Conservation (phyloP, 805 yeast species). For the Metschnikowia matae region DNA sequence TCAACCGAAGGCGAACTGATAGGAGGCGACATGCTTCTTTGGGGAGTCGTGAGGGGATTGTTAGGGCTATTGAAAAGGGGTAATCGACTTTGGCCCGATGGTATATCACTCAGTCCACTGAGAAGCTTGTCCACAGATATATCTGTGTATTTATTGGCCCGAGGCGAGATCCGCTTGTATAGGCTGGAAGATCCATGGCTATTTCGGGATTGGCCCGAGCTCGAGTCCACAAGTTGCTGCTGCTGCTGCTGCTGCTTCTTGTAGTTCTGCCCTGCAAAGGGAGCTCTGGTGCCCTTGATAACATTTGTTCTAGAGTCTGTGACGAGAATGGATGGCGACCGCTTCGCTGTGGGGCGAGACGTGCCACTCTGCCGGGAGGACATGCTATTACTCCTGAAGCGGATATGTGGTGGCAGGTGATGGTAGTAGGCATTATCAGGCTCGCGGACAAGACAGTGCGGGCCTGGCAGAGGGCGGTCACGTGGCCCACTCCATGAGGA, state of each 20-base stretch:
- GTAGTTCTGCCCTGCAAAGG: conserved; percentile 67
- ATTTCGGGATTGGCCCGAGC: conserved; percentile 6
- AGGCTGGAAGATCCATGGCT: conserved; percentile 16
- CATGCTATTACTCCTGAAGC: conserved; percentile 7
- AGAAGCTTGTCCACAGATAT: conserved; percentile 79
- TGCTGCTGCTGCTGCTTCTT: conserved; percentile 35
- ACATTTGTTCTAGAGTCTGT: conserved; percentile 73
- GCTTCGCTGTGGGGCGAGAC: conserved; percentile 60
- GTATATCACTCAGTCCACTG: conserved; percentile 79
- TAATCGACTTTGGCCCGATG: conserved; percentile 63
- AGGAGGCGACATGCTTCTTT: conserved; percentile 22
- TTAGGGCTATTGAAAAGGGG: conserved; percentile 25
- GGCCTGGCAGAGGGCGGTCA: neutral
- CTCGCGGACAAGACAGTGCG: neutral
- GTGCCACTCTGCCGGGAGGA: conserved; percentile 12
- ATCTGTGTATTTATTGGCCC: conserved; percentile 55
- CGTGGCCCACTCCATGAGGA: conserved; percentile 4
- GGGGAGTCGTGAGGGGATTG: conserved; percentile 15
- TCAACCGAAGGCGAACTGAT: conserved; percentile 10
- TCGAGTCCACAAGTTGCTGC: conserved; percentile 16
- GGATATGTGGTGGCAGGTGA: neutral
- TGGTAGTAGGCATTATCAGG: neutral
- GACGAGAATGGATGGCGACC: conserved; percentile 91
- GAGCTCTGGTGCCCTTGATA: conserved; percentile 57
- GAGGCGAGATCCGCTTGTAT: conserved; percentile 14